Base-by-base conservation (phyloP, 2,329 filamentous ascomycete genomes). In the Cryphonectria naterciae region DNA sequence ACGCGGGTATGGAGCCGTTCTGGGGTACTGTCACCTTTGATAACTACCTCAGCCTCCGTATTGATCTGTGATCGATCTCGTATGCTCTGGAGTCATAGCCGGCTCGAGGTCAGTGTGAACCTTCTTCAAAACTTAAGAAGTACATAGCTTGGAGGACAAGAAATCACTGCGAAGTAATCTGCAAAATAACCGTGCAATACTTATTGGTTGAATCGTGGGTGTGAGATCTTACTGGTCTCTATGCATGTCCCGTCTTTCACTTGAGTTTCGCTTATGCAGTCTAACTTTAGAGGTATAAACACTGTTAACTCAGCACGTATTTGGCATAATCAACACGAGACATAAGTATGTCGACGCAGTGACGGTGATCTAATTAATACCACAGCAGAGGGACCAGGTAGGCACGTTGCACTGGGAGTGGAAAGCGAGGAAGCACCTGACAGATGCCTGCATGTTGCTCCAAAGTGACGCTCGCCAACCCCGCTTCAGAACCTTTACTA, bases 1-100 rank as follows among this genome's bases (percentile, higher is more conserved):
- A 84, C 72, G 81, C 78, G 25, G 81, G 82, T 1, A 74, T 74
- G 69, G 74, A 76, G 54, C 74, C 75, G 0, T 76, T 71, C 71
- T 76, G 75, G 75, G 75, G 75, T 0, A 74, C 72, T 2, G 75
- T 74, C 25, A 73, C 73, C 4, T 75, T 76, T 61, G 74, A 76
- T 58, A 76, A 74, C 67, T 72, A 72, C 32, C 72, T 76, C 17
- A 73, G 73, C 39, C 64, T 76, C 67, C 70, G 74, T 22, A 74
- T 76, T 41, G 68, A 75, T 62, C 70, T 76, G 0, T 75, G 63
- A 72, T 58, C 15, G 25, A 58, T 35, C n/a, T n/a, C 22, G 54
- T 58, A 13, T 17, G 25, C 15, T 35, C 13, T 19, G 25, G 28
- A 17, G 25, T 15, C 11, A 17, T 28, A n/a, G 52, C 13, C 13